phyloP scores from a whole-genome alignment of 2,329 filamentous ascomycete genomes.

The Aplosporella prunicola region DNA sequence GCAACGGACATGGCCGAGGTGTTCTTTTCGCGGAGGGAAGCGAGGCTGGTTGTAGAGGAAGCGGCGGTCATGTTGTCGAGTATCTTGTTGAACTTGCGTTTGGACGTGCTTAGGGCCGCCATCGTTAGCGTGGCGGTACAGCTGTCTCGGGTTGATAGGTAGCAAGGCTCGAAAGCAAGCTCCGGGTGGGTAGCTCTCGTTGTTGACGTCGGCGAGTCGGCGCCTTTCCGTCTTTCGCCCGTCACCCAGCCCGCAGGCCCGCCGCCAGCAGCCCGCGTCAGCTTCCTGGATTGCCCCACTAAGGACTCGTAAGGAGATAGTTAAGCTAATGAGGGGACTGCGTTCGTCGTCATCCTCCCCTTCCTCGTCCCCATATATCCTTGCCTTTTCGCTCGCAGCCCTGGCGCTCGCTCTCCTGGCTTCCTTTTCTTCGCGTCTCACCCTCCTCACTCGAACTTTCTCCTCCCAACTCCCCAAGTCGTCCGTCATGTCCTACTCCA shows the following conservation, averaged over 20 bases:
- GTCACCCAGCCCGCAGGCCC: neutral
- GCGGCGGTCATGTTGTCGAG: slow-evolving; percentile 51
- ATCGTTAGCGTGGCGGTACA: slow-evolving; percentile 18
- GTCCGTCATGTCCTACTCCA: slow-evolving; percentile 48
- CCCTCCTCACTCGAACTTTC: slow-evolving; percentile 11
- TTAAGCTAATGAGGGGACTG: slow-evolving; percentile 10
- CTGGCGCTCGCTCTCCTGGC: slow-evolving; percentile 16
- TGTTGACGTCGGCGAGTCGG: slow-evolving; percentile 10
- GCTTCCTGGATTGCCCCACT: slow-evolving; percentile 9
- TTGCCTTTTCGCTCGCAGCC: slow-evolving; percentile 20
- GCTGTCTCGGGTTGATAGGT: too few relatives aligned
- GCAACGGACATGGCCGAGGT: slow-evolving; percentile 22
- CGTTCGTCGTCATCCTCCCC: slow-evolving; percentile 15
- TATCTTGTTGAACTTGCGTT: slow-evolving; percentile 71
- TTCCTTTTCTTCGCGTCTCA: slow-evolving; percentile 16
- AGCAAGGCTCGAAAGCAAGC: too few relatives aligned
- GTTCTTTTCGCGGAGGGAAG: slow-evolving; percentile 29
- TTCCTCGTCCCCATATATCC: slow-evolving; percentile 21
- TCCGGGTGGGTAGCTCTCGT: too few relatives aligned
- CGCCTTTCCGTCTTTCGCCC: slow-evolving; percentile 1
- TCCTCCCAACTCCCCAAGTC: slow-evolving; percentile 12
- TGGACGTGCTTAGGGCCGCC: slow-evolving; percentile 61
- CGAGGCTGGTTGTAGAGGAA: slow-evolving; percentile 36
- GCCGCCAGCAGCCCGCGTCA: slow-evolving; percentile 3
- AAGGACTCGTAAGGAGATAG: slow-evolving; percentile 10